Conservation (phyloP, 2,329 filamentous ascomycete genomes). For the Arthrinium phaeospermum region DNA sequence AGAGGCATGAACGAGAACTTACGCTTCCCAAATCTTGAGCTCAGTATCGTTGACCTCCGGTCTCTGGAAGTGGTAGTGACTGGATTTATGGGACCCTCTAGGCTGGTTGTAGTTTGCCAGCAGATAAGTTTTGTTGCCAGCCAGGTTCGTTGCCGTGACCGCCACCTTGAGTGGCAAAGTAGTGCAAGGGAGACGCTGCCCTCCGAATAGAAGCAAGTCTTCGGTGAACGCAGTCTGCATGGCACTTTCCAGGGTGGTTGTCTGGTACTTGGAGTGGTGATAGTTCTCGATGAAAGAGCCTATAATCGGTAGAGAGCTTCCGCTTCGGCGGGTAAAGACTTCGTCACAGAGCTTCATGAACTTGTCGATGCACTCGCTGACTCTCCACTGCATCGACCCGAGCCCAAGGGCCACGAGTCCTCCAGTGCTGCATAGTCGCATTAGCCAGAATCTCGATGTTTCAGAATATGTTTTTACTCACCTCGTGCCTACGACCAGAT, state of each 20-base stretch:
- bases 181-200: slow-evolving; percentile 24
- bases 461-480: slow-evolving; percentile 26
- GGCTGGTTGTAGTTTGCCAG: slow-evolving; percentile 50
- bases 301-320: slow-evolving; percentile 41
- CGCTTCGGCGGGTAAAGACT: slow-evolving; percentile 46
- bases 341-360: slow-evolving; percentile 46
- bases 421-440: slow-evolving; percentile 41
- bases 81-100: slow-evolving; percentile 28
- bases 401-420: slow-evolving; percentile 51
- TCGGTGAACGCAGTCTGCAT: slow-evolving; percentile 41
- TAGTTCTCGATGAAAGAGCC: slow-evolving; percentile 36
- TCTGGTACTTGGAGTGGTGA: slow-evolving; percentile 40
- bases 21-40: slow-evolving; percentile 53
- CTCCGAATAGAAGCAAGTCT: slow-evolving; percentile 44
- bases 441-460: neutral
- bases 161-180: slow-evolving; percentile 42
- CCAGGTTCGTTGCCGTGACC: slow-evolving; percentile 47
- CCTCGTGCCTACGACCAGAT: slow-evolving; percentile 53
- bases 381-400: slow-evolving; percentile 42
- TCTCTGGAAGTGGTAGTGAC: neutral
- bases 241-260: slow-evolving; percentile 42
- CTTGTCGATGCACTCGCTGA: slow-evolving; percentile 44
- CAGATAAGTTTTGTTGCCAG: slow-evolving; percentile 45
- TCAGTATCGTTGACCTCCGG: neutral
- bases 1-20: slow-evolving; percentile 23